Evolutionary conservation across 2,329 filamentous ascomycete genomes (phyloP), one percentile per base, ranked within the genome.

Genomic region (Neonectria coccinea): DNA sequence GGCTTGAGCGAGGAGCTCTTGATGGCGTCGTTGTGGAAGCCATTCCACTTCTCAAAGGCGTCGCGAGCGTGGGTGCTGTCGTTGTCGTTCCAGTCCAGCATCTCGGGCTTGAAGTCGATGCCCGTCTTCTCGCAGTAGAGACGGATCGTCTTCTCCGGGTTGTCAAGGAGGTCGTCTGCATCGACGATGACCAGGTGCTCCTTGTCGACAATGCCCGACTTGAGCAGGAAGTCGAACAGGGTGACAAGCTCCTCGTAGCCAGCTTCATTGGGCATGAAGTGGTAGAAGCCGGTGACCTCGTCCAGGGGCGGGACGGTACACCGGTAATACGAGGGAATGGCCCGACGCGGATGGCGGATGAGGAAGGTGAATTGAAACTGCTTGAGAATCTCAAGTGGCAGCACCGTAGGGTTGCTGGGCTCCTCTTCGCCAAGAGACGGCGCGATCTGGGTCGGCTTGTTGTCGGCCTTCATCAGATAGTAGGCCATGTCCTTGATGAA

Each of bases 401-500:
- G 82, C 27, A 97, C 91, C 1, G 94, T 97, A 1, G 94, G 95
- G 80, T 98, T 98, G 62, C 85, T 85, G 3, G 86, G 82, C 79
- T 95, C 90, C 3, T 79, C 66, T 57, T 74, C 88, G 64, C 91
- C 87, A 55, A 97, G 85, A n/a, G 93, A 97, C 2, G 92, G 92
- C 10, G 93, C 94, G 65, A 96, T 88, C 53, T 83, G 84, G 55
- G 92, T 87, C 14, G 87, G 84, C 73, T 91, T 86, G 51, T 86
- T 84, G 67, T 91, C 83, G 4, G 93, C 92, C 5, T 94, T 92
- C 68, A 97, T 85, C 70, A 97, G 85, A 79, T 98, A 98, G 80
- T 97, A 91, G 60, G 92, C 91, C 83, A 98, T 99, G 79, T 98
- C 96, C 80, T 99, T 99, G 86, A 99, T 96, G 83, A 98, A 97